Base-by-base conservation (phyloP, 1,284 basidiomycete species). In the Cutaneotrichosporon sp. region DNA sequence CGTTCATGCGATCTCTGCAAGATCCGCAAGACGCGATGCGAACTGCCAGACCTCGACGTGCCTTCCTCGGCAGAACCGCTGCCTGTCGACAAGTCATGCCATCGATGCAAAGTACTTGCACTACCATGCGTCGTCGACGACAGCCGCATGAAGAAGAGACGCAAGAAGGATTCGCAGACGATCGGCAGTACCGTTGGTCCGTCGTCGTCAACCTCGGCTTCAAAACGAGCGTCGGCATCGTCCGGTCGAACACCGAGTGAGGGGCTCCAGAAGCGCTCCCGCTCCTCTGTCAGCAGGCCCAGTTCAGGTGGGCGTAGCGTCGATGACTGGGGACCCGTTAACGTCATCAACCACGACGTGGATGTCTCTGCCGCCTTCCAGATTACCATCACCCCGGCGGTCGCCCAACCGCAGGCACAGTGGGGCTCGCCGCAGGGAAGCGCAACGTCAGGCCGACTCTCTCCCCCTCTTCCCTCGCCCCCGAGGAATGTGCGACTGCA, bases 1-100 rank as follows among this genome's bases (percentile, higher is more conserved):
- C 72, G 77, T 6, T 77, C 75, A 9, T 79, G 77, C 66, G 73
- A 76, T 51, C 65, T 76, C 14, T 79, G 77, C 64, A 79, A 78
- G 64, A 65, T 79, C 32, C 73, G 77, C 30, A 79, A 79, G 62
- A 78, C 76, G 8, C 64, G 77, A 22, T 79, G 77, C 67, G 77
- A 79, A 63, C 63, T 79, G 21, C 77, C 77, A 9, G 77, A 79
- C 64, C 70, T 78, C 50, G 74, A 77, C 34, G 68, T 79, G 14
- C 71, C 73, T 2, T 72, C 76, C 0, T 70, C 72, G 0, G 53
- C 72, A 2, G 63, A 66, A 5, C 72, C 76, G 1, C 58, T 78
- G 14, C 70, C 76, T 0, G 18, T 52, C 30, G 76, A 76, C 42
- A 77, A 78, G 55, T 58, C 76, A 11, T 79, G 77, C 63, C 77